These are phyloP conservation scores for Xylariaceae sp. DNA, from an alignment of 2,329 filamentous ascomycete genomes.

Conservation along the genomic window DNA sequence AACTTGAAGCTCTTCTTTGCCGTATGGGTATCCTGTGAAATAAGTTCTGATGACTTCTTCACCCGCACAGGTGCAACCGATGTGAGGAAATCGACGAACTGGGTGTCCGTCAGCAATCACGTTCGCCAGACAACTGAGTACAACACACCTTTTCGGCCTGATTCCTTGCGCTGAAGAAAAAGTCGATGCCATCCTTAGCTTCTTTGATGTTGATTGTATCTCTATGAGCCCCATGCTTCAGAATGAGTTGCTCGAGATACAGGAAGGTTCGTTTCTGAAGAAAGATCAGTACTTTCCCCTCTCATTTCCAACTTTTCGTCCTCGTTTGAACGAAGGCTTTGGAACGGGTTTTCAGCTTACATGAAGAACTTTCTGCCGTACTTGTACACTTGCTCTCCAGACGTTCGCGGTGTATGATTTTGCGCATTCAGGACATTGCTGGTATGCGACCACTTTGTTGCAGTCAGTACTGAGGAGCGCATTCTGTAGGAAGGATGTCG, in stretches of 20 bases:
- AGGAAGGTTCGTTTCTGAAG: conserved; percentile 61
- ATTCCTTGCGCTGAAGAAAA: conserved; percentile 86
- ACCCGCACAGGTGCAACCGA: conserved; percentile 72
- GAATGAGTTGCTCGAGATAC: conserved; percentile 83
- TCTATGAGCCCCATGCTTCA: conserved; percentile 86
- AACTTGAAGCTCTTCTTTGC: conserved; percentile 92
- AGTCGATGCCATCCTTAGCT: conserved; percentile 90
- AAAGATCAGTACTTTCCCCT: neutral
- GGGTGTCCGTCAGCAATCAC: neutral
- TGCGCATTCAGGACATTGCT: conserved; percentile 90
- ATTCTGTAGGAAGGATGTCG: neutral
- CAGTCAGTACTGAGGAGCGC: conserved; percentile 2
- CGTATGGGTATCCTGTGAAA: conserved; percentile 89
- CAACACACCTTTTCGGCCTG: conserved; percentile 65
- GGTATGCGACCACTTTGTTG: conserved; percentile 63
- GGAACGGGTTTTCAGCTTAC: conserved; percentile 4
- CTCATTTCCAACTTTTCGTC: too few species aligned
- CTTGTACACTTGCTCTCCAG: conserved; percentile 89
- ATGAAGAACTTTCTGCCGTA: conserved; percentile 88
- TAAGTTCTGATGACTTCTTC: conserved; percentile 87
- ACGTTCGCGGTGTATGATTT: conserved; percentile 97
- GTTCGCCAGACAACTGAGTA: neutral
- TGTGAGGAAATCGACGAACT: conserved; percentile 80
- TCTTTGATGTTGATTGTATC: conserved; percentile 99
- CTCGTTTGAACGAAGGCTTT: too few species aligned